Conservation (phyloP, 164 flowering plant genomes). For the Chimonanthus praecox region DNA sequence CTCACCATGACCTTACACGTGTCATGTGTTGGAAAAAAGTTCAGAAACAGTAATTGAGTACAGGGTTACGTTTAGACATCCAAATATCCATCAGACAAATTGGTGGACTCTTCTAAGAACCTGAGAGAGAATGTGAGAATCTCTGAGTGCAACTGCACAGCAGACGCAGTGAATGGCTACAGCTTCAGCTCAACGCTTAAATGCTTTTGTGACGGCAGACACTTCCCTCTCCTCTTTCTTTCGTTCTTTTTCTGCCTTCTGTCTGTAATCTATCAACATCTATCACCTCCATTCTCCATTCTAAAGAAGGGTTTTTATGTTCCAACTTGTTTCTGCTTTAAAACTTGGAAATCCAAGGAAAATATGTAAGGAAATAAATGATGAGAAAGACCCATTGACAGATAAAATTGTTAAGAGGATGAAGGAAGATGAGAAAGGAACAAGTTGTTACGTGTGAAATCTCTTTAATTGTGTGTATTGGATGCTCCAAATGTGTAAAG, state of each 20-base stretch:
- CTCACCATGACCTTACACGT: too few relatives aligned
- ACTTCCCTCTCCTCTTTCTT: not conserved
- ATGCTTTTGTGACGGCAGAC: conserved; percentile 1
- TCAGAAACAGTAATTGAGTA: too few relatives aligned
- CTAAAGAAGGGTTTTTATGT: not conserved
- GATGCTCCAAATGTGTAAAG: not conserved
- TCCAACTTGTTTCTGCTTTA: not conserved
- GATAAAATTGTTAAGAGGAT: too few relatives aligned
- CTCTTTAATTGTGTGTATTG: not conserved
- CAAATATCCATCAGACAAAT: not conserved
- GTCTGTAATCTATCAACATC: not conserved
- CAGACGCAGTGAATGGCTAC: too few relatives aligned
- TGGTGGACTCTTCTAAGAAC: not conserved
- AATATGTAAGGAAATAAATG: not conserved
- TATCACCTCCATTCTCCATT: not conserved
- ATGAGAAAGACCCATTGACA: not conserved
- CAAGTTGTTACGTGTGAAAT: not conserved
- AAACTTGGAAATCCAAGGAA: not conserved
- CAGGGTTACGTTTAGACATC: not conserved
- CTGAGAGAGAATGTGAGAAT: not conserved
- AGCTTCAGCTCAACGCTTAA: not conserved
- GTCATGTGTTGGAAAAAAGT: too few relatives aligned
- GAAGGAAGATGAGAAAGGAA: too few relatives aligned
- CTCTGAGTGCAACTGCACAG: not conserved
- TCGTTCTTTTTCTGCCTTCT: not conserved